Conservation (phyloP, 768 basidiomycete species). For the Chalciporus sphaerocephalus region DNA sequence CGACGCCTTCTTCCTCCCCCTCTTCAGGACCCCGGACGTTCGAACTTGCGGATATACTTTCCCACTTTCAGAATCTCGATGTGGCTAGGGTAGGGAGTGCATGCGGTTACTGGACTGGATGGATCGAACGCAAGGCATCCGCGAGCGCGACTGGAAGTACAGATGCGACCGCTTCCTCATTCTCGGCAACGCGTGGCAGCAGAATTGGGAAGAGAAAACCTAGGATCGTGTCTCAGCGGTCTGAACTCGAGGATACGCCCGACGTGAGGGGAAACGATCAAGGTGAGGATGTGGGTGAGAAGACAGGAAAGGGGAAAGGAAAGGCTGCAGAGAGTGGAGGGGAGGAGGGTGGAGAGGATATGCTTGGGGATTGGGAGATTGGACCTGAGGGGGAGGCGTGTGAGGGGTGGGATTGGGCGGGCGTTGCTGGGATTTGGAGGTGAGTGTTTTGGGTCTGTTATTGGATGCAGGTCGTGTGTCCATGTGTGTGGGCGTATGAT, state of each 20-base stretch:
- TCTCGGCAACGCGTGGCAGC: background rate
- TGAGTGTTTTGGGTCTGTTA: slow-evolving; percentile 24
- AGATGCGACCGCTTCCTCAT: background rate
- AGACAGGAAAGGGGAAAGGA: slow-evolving; percentile 6
- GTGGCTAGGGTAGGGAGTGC: slow-evolving; percentile 39
- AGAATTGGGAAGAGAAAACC: slow-evolving; percentile 4
- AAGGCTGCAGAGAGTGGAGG: background rate
- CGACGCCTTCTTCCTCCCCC: background rate
- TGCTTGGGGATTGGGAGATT: slow-evolving; percentile 20
- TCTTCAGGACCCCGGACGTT: background rate
- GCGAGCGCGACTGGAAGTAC: background rate
- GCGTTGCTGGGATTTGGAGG: slow-evolving; percentile 51
- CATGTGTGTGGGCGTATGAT: background rate
- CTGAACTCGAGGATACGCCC: slow-evolving; percentile 11
- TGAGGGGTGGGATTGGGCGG: slow-evolving; percentile 59
- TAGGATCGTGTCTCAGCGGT: slow-evolving; percentile 11
- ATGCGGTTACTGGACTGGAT: slow-evolving; percentile 38
- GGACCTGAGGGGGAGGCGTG: slow-evolving; percentile 22
- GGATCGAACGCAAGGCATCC: slow-evolving; percentile 12
- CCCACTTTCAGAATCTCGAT: slow-evolving; percentile 32
- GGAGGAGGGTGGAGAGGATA: background rate
- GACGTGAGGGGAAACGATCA: background rate
- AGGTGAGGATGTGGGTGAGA: slow-evolving; percentile 16
- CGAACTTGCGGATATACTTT: slow-evolving; percentile 22
- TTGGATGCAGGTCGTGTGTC: too few relatives aligned